A percentile compares a stretch with the other conserved stretches of the same genome.
Evolutionary conservation across 768 basidiomycete species (phyloP).

Genomic region (Ephemerocybe angulata): DNA sequence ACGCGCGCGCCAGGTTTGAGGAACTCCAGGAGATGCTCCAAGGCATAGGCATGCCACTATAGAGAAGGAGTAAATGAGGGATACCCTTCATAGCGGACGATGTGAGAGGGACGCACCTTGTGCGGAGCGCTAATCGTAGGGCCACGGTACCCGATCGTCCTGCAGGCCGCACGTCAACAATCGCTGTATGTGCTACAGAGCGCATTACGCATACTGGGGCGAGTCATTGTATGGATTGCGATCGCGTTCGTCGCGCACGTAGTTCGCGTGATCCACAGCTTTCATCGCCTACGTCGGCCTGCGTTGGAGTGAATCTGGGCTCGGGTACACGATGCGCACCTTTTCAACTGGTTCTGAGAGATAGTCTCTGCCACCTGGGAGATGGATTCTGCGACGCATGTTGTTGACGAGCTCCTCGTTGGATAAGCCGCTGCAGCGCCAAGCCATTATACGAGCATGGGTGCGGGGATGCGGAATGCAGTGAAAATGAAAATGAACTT

Average conservation of each 20-base stretch:
- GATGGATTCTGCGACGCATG: too few species aligned
- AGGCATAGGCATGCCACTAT: constrained; percentile 87
- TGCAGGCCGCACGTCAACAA: too few species aligned
- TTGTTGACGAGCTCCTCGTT: constrained; percentile 75
- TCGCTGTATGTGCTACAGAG: not conserved
- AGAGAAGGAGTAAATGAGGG: too few species aligned
- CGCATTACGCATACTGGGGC: constrained; percentile 62
- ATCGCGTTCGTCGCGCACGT: constrained; percentile 43
- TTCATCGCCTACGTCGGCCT: constrained; percentile 55
- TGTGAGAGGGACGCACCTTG: constrained; percentile 57
- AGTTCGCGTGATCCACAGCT: constrained; percentile 66
- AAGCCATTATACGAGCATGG: constrained; percentile 67
- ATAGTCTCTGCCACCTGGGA: constrained; percentile 44
- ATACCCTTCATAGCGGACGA: too few species aligned
- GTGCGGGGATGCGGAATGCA: not conserved
- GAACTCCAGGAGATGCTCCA: constrained; percentile 71
- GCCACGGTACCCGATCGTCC: constrained; percentile 71
- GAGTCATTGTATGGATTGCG: constrained; percentile 82
- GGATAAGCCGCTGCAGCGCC: constrained; percentile 67
- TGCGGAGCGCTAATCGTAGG: constrained; percentile 97
- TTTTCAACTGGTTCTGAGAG: constrained; percentile 54
- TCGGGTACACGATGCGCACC: constrained; percentile 35
- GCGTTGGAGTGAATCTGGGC: not conserved
- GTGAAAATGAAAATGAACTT: too few species aligned
- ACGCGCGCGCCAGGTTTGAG: constrained; percentile 69